Evolutionary conservation across 2,329 filamentous ascomycete species (phyloP).

Genomic region (Ilyonectria destructans): DNA sequence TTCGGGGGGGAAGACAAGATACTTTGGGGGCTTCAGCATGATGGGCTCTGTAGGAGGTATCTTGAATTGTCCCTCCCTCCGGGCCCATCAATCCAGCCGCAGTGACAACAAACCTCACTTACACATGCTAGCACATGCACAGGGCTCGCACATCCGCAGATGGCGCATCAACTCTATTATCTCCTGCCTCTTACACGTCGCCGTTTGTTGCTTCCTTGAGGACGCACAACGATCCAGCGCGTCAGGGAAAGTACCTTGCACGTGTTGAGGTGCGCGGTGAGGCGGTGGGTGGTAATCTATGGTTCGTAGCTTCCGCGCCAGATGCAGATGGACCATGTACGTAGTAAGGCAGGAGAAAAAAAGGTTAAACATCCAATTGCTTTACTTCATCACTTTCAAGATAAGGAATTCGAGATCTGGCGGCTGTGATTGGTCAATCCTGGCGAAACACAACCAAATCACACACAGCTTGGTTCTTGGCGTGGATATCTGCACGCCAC

Average conservation of each 20-base stretch:
- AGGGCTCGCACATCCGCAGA: neutral
- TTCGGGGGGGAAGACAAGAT: neutral
- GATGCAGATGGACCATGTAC: constrained; percentile 19
- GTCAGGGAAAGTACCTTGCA: constrained; percentile 11
- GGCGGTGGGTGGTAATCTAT: neutral
- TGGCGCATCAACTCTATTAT: neutral
- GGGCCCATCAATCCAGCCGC: neutral
- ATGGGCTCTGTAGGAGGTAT: neutral
- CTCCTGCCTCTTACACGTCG: neutral
- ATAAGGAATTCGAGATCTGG: constrained; percentile 28
- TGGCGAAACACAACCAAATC: neutral
- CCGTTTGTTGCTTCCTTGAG: neutral
- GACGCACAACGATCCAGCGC: neutral
- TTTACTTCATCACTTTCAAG: constrained; percentile 34
- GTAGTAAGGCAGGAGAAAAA: constrained; percentile 15
- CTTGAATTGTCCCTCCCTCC: neutral
- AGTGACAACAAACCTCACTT: neutral
- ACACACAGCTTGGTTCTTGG: neutral
- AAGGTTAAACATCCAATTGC: constrained; percentile 24
- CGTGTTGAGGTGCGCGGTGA: neutral
- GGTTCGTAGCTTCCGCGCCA: constrained; percentile 12
- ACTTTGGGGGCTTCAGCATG: constrained; percentile 9
- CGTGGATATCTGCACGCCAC: constrained; percentile 29
- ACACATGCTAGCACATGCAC: neutral
- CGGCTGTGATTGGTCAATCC: constrained; percentile 30